These are phyloP conservation scores for Apiotrichum laibachii DNA, from an alignment of 1,284 basidiomycete genomes.

Conservation along the genomic window DNA sequence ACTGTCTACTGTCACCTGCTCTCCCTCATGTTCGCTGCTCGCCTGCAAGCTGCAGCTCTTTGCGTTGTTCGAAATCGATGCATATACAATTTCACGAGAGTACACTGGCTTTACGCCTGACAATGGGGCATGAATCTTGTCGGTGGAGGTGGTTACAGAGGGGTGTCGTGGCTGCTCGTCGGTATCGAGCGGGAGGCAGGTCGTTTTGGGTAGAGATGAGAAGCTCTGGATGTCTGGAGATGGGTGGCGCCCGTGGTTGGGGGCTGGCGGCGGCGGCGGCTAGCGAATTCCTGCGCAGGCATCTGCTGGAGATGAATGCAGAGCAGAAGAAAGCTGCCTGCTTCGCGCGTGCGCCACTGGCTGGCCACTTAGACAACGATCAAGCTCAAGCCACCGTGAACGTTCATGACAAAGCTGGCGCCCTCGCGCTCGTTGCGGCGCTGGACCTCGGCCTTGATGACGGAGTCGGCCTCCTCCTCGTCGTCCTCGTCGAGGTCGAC, in stretches of 20 bases:
- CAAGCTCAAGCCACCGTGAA: slow-evolving; percentile 45
- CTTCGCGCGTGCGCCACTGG: no score
- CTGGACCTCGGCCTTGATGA: slow-evolving; percentile 40
- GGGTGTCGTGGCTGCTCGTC: not conserved
- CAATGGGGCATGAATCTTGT: not conserved
- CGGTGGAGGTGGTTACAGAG: not conserved
- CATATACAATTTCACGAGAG: slow-evolving; percentile 2
- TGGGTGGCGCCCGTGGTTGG: no score
- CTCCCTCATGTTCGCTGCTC: no score
- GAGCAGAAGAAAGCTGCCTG: no score
- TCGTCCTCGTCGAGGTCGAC: slow-evolving; percentile 35
- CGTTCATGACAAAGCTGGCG: slow-evolving; percentile 40
- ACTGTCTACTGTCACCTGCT: no score
- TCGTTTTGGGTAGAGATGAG: not conserved
- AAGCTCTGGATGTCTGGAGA: no score
- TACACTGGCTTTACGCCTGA: not conserved
- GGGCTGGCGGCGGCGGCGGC: not conserved
- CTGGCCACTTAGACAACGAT: slow-evolving; percentile 36
- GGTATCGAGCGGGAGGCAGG: not conserved
- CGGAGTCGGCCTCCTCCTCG: slow-evolving; percentile 39
- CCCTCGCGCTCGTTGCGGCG: slow-evolving; percentile 40
- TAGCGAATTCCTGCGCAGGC: no score
- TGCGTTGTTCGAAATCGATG: slow-evolving; percentile 3
- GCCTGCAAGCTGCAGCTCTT: no score
- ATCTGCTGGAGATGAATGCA: no score